Percentiles rank a stretch among this genome's conserved stretches.
These are phyloP conservation scores for Saururus chinensis DNA, from an alignment of 164 flowering plant species.

Conservation along the genomic window DNA sequence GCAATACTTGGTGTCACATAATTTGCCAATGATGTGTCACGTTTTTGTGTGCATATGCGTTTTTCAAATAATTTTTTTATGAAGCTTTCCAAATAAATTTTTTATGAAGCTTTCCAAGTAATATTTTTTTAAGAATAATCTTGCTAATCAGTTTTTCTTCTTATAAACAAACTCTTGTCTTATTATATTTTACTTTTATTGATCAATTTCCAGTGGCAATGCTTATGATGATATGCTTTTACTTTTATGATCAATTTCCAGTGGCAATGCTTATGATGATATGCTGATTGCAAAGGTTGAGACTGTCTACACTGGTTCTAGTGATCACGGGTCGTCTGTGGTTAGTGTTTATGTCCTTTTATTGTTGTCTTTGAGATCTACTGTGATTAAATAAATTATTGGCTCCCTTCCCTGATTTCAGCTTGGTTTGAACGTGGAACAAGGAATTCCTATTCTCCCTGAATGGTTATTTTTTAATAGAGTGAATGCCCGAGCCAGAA, in stretches of 20 bases:
- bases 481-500: slow-evolving; percentile 82
- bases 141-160: too few relatives aligned
- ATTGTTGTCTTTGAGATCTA: neutral
- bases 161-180: too few relatives aligned
- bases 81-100: too few relatives aligned
- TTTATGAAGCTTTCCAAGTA: too few relatives aligned
- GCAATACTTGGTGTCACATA: neutral
- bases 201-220: slow-evolving; percentile 57
- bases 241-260: slow-evolving; percentile 15
- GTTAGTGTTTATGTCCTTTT: slow-evolving; percentile 28
- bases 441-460: slow-evolving; percentile 87
- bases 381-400: neutral
- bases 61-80: too few relatives aligned
- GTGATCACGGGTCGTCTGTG: slow-evolving; percentile 90
- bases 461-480: slow-evolving; percentile 89
- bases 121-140: neutral
- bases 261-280: slow-evolving; percentile 85
- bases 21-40: neutral
- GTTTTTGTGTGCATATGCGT: too few relatives aligned
- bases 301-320: slow-evolving; percentile 77
- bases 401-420: slow-evolving; percentile 21
- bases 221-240: slow-evolving; percentile 48
- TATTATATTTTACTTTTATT: neutral
- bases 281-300: slow-evolving; percentile 76
- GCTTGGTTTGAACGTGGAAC: slow-evolving; percentile 86